phyloP scores from a whole-genome alignment of 352 stramenopile species.

The Thraustotheca clavata region DNA sequence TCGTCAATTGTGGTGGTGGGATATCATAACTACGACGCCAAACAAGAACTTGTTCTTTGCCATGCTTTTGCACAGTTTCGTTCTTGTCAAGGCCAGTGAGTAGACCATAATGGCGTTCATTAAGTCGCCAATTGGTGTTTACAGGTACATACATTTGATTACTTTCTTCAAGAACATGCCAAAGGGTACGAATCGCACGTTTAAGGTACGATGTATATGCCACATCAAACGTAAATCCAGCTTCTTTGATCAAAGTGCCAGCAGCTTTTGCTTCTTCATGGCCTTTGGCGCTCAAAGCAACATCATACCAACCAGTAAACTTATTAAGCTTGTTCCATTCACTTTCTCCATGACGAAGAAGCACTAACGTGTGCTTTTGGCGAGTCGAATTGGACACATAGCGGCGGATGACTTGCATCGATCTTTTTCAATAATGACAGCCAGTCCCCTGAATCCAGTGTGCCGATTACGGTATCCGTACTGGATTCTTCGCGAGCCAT shows the following conservation, averaged over 20 bases:
- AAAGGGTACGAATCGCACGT: constrained; percentile 90
- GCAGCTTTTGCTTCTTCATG: constrained; percentile 88
- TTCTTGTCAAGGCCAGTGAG: constrained; percentile 89
- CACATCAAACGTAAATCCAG: constrained; percentile 92
- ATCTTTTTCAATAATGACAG: not conserved
- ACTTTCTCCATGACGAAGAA: constrained; percentile 91
- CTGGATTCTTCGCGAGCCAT: constrained; percentile 10
- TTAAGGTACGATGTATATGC: constrained; percentile 95
- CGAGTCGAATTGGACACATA: not conserved
- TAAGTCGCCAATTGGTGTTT: constrained; percentile 90
- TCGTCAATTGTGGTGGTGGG: constrained; percentile 91
- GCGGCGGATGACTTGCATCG: constrained; percentile 2
- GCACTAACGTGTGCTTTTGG: constrained; percentile 86
- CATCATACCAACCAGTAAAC: constrained; percentile 93
- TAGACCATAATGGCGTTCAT: constrained; percentile 86
- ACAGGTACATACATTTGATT: constrained; percentile 94
- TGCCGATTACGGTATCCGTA: constrained; percentile 8
- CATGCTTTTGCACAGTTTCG: constrained; percentile 85
- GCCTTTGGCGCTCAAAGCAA: constrained; percentile 83
- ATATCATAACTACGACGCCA: constrained; percentile 98
- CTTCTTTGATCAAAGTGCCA: constrained; percentile 83
- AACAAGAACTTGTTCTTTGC: constrained; percentile 89
- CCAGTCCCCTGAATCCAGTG: not conserved
- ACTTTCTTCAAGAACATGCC: constrained; percentile 91
- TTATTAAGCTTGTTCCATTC: constrained; percentile 94